These are phyloP conservation scores for Pythium aquatile DNA, from an alignment of 352 stramenopile species.

Conservation along the genomic window DNA sequence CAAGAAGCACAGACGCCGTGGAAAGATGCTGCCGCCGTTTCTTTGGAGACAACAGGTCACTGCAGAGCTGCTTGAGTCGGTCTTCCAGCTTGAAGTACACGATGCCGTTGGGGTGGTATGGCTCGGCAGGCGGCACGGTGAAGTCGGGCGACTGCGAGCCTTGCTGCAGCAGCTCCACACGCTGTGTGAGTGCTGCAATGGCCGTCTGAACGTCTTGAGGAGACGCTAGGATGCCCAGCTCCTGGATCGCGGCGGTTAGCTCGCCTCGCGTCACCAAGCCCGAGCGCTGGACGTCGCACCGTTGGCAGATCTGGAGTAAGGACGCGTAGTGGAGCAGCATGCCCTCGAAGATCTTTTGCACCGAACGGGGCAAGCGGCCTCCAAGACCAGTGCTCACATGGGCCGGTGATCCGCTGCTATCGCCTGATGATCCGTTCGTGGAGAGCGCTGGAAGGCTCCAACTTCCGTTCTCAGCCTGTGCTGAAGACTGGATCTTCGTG, in stretches of 20 bases:
- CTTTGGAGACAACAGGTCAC: conserved; percentile 64
- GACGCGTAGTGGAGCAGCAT: conserved; percentile 51
- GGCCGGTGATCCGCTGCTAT: conserved; percentile 8
- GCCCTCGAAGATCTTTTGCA: conserved; percentile 71
- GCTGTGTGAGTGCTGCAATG: conserved; percentile 43
- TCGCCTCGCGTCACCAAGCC: conserved; percentile 42
- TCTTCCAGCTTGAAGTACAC: conserved; percentile 46
- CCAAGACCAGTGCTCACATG: neutral
- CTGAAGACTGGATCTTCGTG: conserved; percentile 4
- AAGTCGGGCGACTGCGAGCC: neutral
- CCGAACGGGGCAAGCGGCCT: conserved; percentile 38
- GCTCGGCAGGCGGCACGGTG: neutral
- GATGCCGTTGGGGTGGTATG: conserved; percentile 33
- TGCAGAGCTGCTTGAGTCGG: conserved; percentile 51
- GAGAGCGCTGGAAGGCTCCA: conserved; percentile 37
- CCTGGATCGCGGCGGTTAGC: conserved; percentile 53
- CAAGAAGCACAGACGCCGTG: conserved; percentile 64
- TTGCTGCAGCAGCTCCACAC: conserved; percentile 16
- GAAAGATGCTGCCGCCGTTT: conserved; percentile 65
- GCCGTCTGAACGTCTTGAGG: conserved; percentile 54
- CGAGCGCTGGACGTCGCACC: conserved; percentile 41
- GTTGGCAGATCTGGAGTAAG: conserved; percentile 49
- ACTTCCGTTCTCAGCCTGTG: neutral
- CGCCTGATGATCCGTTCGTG: neutral
- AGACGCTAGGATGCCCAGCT: conserved; percentile 59